Percentiles rank a stretch among this genome's conserved stretches.
Conservation (phyloP, 768 basidiomycete species). For the Lanmaoa rubissima region DNA sequence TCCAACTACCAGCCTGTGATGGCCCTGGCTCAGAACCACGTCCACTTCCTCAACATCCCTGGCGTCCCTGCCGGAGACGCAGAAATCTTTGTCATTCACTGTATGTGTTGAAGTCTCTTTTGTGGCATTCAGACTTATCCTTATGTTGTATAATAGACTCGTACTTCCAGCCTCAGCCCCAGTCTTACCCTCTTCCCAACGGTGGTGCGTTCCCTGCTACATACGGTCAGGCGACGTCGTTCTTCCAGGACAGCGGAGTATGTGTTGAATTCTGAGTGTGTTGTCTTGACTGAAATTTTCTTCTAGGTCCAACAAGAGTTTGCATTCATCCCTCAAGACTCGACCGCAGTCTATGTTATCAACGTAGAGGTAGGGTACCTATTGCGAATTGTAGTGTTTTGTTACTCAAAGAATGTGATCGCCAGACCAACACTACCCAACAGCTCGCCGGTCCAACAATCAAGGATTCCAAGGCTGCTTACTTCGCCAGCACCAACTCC, state of each 20-base stretch:
- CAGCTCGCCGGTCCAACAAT: conserved; percentile 55
- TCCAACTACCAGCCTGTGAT: conserved; percentile 68
- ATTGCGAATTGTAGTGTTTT: not conserved
- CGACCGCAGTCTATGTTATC: conserved; percentile 68
- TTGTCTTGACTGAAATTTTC: not conserved
- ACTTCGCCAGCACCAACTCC: conserved; percentile 58
- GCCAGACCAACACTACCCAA: conserved; percentile 62
- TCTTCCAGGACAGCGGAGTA: conserved; percentile 59
- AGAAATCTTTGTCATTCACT: conserved; percentile 86
- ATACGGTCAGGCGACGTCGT: conserved; percentile 66
- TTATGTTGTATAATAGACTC: conserved; percentile 47
- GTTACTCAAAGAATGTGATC: conserved; percentile 6
- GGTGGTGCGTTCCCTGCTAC: conserved; percentile 61
- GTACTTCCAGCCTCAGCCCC: conserved; percentile 72
- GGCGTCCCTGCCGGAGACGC: conserved; percentile 64
- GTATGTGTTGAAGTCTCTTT: conserved; percentile 40
- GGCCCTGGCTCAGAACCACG: conserved; percentile 83
- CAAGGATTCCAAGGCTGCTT: conserved; percentile 59
- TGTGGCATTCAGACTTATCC: not conserved
- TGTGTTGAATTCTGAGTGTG: conserved; percentile 15
- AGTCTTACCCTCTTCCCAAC: conserved; percentile 48
- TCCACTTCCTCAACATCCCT: conserved; percentile 79
- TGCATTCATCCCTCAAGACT: conserved; percentile 75
- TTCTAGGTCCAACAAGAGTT: conserved; percentile 67
- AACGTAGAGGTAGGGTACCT: conserved; percentile 54